Evolutionary conservation across 805 yeast species (phyloP).

Genomic region (Kodamaea lidongshanica): DNA sequence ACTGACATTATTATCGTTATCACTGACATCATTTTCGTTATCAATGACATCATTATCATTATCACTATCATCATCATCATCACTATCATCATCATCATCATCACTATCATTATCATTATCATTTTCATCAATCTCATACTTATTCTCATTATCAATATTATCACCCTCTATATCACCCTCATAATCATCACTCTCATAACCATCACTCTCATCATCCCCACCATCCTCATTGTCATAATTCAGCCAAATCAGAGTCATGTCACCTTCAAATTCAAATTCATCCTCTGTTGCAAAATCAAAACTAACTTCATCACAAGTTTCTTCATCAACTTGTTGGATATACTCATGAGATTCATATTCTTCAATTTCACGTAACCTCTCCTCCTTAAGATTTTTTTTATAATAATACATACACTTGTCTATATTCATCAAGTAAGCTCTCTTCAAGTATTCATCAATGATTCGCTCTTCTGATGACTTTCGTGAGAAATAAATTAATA

Average conservation of each 20-base stretch:
- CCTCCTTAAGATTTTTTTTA: conserved; percentile 3
- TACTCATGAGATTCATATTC: conserved; percentile 1
- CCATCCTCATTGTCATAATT: conserved; percentile 4
- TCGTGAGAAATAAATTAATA: conserved; percentile 10
- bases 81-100: conserved; percentile 3
- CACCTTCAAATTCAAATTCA: conserved; percentile 5
- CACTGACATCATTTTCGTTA: conserved; percentile 1
- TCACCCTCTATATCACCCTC: neutral
- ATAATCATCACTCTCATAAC: neutral
- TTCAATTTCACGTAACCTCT: neutral
- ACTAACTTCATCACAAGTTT: conserved; percentile 2
- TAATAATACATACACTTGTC: conserved; percentile 12
- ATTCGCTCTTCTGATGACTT: conserved; percentile 6
- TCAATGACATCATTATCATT: neutral
- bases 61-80: conserved; percentile 1
- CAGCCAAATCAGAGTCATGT: conserved; percentile 3
- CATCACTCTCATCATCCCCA: conserved; percentile 2
- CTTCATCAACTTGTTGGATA: conserved; percentile 4
- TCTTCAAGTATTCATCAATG: conserved; percentile 9
- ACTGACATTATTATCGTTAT: no score
- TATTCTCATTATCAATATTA: neutral
- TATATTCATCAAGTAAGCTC: conserved; percentile 17
- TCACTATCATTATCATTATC: conserved; percentile 1
- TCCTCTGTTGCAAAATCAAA: conserved; percentile 6
- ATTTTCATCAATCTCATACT: neutral